These are phyloP conservation scores for Saprolegnia diclina DNA, from an alignment of 352 stramenopile species.

Conservation along the genomic window DNA sequence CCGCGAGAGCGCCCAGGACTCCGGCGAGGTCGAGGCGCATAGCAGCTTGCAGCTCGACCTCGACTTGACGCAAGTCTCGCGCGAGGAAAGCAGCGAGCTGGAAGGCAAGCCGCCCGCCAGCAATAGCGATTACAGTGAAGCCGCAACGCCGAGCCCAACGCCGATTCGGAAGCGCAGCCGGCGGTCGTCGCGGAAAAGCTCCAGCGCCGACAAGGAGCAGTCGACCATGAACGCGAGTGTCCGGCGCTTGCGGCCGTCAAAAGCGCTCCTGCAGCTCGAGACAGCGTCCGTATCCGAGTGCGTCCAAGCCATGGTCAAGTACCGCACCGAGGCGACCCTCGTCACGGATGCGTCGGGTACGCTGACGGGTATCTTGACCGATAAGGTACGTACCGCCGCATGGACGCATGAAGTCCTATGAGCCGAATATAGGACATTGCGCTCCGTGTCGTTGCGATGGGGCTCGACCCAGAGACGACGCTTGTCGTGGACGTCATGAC, in stretches of 20 bases:
- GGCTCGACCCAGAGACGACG: conserved; percentile 70
- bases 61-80: conserved; percentile 3
- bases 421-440: conserved; percentile 84
- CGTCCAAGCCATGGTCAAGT: conserved; percentile 80
- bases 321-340: conserved; percentile 89
- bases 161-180: conserved; percentile 17
- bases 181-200: conserved; percentile 23
- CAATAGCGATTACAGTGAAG: background rate
- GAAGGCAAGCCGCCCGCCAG: background rate
- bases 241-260: conserved; percentile 49
- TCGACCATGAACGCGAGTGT: conserved; percentile 17
- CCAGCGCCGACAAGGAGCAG: background rate
- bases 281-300: conserved; percentile 62
- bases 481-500: conserved; percentile 92
- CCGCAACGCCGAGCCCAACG: background rate
- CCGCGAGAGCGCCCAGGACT: conserved; percentile 12
- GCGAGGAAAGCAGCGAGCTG: conserved; percentile 18
- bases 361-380: conserved; percentile 94
- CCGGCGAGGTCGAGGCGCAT: conserved; percentile 1
- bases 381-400: conserved; percentile 57
- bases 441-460: conserved; percentile 87
- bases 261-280: conserved; percentile 67
- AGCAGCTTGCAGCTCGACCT: background rate
- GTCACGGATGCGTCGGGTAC: conserved; percentile 83
- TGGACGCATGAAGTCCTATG: background rate